Evolutionary conservation across 139 green algal genomes (phyloP).

Genomic region (Chlorella sp.): DNA sequence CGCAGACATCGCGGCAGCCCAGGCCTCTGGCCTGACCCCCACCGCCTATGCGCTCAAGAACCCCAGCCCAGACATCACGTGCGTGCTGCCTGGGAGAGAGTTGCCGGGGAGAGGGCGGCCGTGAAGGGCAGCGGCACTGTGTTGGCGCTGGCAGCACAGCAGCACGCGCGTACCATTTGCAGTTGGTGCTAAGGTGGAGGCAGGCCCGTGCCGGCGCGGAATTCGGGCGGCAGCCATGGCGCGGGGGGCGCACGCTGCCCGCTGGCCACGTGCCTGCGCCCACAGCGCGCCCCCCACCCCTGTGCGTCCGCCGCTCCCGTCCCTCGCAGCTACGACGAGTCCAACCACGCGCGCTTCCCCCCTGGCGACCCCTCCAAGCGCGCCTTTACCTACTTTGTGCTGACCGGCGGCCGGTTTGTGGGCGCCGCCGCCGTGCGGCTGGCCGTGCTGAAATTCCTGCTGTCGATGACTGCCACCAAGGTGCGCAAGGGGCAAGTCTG

Average conservation of each 20-base stretch:
- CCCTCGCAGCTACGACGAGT: slow-evolving; percentile 82
- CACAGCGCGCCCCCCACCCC: no score
- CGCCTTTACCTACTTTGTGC: slow-evolving; percentile 97
- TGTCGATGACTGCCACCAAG: slow-evolving; percentile 86
- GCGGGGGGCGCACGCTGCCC: no score
- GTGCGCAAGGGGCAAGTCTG: no score
- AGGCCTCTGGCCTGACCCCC: slow-evolving; percentile 41
- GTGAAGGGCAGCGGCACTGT: no score
- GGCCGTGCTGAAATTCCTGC: slow-evolving; percentile 95
- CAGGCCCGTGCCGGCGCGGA: no score
- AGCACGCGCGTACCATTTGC: no score
- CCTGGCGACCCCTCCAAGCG: slow-evolving; percentile 86
- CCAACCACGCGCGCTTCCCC: slow-evolving; percentile 80
- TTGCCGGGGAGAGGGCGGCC: no score
- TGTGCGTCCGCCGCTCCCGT: background rate
- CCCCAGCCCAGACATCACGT: slow-evolving; percentile 64
- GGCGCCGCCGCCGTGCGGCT: slow-evolving; percentile 95
- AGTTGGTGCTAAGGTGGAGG: no score
- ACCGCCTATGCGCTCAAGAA: slow-evolving; percentile 74
- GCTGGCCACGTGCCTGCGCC: no score
- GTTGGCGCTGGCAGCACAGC: no score
- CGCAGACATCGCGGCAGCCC: slow-evolving; percentile 10
- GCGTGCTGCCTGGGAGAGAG: no score
- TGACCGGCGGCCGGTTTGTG: slow-evolving; percentile 97
- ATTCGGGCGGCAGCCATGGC: no score